A percentile compares a stretch with the other conserved stretches of the same genome.
Evolutionary conservation across 2,329 filamentous ascomycete species (phyloP).

Genomic region (Xylaria sp.): DNA sequence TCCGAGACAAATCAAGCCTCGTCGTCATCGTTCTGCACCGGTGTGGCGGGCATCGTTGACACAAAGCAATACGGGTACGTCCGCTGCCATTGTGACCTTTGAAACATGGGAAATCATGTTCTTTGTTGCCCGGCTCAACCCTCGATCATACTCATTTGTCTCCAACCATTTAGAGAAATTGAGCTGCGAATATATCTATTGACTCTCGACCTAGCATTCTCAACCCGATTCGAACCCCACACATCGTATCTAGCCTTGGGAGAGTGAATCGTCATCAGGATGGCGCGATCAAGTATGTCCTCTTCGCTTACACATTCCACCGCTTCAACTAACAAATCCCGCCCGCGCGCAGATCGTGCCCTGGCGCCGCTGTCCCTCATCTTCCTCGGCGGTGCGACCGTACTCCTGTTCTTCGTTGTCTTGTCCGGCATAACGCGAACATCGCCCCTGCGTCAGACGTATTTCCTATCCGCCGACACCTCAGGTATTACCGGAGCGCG

Average conservation of each 20-base stretch:
- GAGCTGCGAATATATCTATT: constrained; percentile 12
- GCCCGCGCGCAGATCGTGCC: constrained; percentile 10
- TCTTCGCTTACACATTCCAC: not conserved
- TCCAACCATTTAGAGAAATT: not conserved
- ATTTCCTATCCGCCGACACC: constrained; percentile 87
- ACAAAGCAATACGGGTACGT: not conserved
- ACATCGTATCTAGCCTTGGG: not conserved
- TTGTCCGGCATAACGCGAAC: constrained; percentile 63
- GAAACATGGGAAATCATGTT: not conserved
- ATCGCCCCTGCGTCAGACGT: constrained; percentile 76
- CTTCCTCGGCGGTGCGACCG: constrained; percentile 62
- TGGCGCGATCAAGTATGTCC: constrained; percentile 35
- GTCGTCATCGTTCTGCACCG: constrained; percentile 1
- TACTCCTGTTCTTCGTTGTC: constrained; percentile 69
- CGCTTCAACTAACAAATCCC: constrained; percentile 5
- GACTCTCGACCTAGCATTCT: not conserved
- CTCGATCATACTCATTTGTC: not conserved
- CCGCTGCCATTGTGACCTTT: not conserved
- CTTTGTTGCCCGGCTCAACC: constrained; percentile 22
- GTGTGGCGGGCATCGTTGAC: not conserved
- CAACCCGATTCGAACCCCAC: not conserved
- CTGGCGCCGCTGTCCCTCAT: constrained; percentile 50
- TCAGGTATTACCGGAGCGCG: constrained; percentile 76
- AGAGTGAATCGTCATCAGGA: constrained; percentile 10
- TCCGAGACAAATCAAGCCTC: constrained; percentile 20